phyloP scores from a whole-genome alignment of 2,329 filamentous ascomycete genomes.

The Magnaporthales sp. region DNA sequence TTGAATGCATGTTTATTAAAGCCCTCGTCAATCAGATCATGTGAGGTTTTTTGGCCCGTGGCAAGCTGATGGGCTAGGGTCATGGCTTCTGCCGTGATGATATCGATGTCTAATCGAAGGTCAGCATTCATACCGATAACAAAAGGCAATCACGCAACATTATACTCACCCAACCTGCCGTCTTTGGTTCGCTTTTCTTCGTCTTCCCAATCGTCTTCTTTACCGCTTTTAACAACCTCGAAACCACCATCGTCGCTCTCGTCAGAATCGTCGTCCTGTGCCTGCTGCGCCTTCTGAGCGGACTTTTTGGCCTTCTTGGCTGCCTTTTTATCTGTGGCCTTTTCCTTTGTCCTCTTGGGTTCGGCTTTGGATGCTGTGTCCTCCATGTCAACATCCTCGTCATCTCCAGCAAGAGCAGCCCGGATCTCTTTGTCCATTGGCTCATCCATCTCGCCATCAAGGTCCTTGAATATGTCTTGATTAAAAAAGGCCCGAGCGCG shows the following conservation, averaged over 20 bases:
- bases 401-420: slow-evolving; percentile 13
- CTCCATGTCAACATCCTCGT: slow-evolving; percentile 22
- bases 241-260: slow-evolving; percentile 32
- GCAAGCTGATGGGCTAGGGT: slow-evolving; percentile 88
- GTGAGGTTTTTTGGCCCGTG: slow-evolving; percentile 69
- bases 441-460: slow-evolving; percentile 58
- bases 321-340: slow-evolving; percentile 13
- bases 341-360: slow-evolving; percentile 21
- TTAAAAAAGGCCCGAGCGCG: slow-evolving; percentile 85
- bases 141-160: neutral
- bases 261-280: slow-evolving; percentile 15
- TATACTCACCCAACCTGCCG: slow-evolving; percentile 47
- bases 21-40: slow-evolving; percentile 78
- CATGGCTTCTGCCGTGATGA: slow-evolving; percentile 99
- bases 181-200: slow-evolving; percentile 54
- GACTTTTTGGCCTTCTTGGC: slow-evolving; percentile 18
- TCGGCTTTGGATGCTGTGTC: slow-evolving; percentile 28
- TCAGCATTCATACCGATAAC: slow-evolving; percentile 13
- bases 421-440: slow-evolving; percentile 20
- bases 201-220: slow-evolving; percentile 51
- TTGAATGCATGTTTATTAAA: slow-evolving; percentile 93
- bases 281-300: slow-evolving; percentile 9
- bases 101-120: slow-evolving; percentile 69
- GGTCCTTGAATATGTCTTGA: slow-evolving; percentile 86
- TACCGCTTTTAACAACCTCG: slow-evolving; percentile 49